Base-by-base conservation (phyloP, 2,329 filamentous ascomycete species). In the Colletotrichum trifolii region DNA sequence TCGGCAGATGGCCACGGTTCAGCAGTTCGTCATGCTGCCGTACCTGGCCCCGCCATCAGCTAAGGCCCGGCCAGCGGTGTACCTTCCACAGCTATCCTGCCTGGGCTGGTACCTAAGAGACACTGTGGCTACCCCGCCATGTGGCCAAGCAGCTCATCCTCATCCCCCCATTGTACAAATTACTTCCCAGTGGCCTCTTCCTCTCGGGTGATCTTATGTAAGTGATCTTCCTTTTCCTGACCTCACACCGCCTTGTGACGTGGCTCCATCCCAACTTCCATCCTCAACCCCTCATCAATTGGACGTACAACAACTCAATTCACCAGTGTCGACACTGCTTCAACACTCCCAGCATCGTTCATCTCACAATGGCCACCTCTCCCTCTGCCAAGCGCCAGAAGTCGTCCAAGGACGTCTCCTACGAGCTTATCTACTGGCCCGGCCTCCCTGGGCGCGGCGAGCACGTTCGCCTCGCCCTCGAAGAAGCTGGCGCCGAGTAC, bases 361-460 rank as follows among this genome's bases (percentile, higher is more conserved):
- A 53, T 12, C n/a, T 39, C 42, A 46, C 11, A 39, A 66, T 66
- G 63, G 46, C 52, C 15, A 54, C 46, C 11, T 66, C 71, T 35
- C 67, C 71, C 4, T 68, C 69, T 8, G 46, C 70, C 8, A 76
- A 76, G 60, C 72, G 73, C n/a, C 54, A 71, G 56, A 77, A 73
- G 36, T 72, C 73, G 13, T 67, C 75, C 70, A 81, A 84, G 66
- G 79, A 82, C 52, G 74, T 78, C 58, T 78, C 82, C 0, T 91
- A 90, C 73, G 81, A 89, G 68, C 84, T 92, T 62, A 81, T 92
- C 73, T 94, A 94, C 83, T 92, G 90, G 86, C 89, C 90, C 15
- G 77, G 76, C 15, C 79, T 93, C 34, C 92, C 92, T 39, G 92
- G 92, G 45, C 89, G 92, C 53, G 92, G 88, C 67, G 92, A 95